Base-by-base conservation (phyloP, 345 rosid species). In the Schrenkiella parvula region DNA sequence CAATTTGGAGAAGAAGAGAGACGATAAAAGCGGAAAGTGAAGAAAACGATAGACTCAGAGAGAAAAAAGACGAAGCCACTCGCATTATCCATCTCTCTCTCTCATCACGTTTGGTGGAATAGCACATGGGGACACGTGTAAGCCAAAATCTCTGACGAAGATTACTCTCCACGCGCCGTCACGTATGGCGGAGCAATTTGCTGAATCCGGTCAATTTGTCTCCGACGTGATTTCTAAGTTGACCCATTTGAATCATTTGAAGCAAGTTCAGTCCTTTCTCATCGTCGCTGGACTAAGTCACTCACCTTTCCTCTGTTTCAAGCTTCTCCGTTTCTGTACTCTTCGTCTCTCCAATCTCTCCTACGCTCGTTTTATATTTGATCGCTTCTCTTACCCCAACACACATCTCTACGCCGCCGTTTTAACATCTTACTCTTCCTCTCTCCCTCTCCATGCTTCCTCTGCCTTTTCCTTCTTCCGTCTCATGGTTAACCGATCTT, bases 301-400 rank as follows among this genome's bases (percentile, higher is more conserved):
- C 29, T 85, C 88, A 32, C 84, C 82, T 9, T 84, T 92, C 84
- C 80, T 81, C 76, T 72, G 79, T 55, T 92, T 88, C 82, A 92
- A 92, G 81, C 87, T 92, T 32, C 78, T 92, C 38, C 96, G 95
- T 19, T 85, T 85, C 80, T 85, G 87, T 76, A 64, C 87, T n/a
- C 84, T 86, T 68, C 74, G 78, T 2, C 87, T 89, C 68, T 71
- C 69, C 47, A 64, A 88, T 70, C 76, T 88, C 73, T 23, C 50
- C 17, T 89, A 92, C 52, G 91, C 91, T 52, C 93, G 96, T 38
- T 63, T 65, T 28, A 75, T 89, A 76, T 92, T 89, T 57, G 82
- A 89, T 69, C 80, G 71, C 48, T 81, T 83, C 72, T 21, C 35
- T 28, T 43, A 66, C 14, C 98, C 92, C 14, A 89, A 88, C 66